These are phyloP conservation scores for Prunus dulcis DNA, from an alignment of 306 rosid species.

Conservation along the genomic window DNA sequence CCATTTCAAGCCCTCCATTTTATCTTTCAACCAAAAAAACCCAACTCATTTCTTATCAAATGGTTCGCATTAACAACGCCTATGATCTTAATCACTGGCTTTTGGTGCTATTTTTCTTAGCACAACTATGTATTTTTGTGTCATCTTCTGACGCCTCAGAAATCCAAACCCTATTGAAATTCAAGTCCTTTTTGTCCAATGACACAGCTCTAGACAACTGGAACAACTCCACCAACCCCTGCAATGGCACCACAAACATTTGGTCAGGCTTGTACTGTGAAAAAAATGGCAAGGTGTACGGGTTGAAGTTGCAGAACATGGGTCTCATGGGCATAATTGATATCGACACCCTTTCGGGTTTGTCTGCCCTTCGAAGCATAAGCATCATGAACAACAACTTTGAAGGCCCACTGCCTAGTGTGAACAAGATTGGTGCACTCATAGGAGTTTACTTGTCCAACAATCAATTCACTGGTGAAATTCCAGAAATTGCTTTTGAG, in stretches of 20 bases:
- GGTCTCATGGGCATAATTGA: slow-evolving; percentile 53
- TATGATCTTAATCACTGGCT: slow-evolving; percentile 9
- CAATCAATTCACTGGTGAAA: slow-evolving; percentile 57
- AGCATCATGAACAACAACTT: slow-evolving; percentile 60
- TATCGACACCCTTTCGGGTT: slow-evolving; percentile 28
- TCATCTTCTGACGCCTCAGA: slow-evolving; percentile 25
- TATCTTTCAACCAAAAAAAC: background rate
- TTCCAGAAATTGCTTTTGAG: slow-evolving; percentile 45
- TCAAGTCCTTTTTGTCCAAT: slow-evolving; percentile 46
- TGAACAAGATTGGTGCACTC: slow-evolving; percentile 38
- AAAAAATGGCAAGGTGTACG: slow-evolving; percentile 3
- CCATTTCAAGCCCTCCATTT: background rate
- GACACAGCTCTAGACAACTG: slow-evolving; percentile 42
- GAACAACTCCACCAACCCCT: slow-evolving; percentile 18
- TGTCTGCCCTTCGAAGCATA: slow-evolving; percentile 40
- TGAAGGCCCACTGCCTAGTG: slow-evolving; percentile 52
- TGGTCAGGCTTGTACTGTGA: slow-evolving; percentile 64
- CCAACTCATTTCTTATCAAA: background rate
- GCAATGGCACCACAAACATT: background rate
- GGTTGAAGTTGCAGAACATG: slow-evolving; percentile 55
- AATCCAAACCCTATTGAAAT: slow-evolving; percentile 35
- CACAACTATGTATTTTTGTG: background rate
- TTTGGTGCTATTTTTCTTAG: slow-evolving; percentile 13
- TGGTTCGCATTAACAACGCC: slow-evolving; percentile 3
- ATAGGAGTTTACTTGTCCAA: slow-evolving; percentile 45